Conservation (phyloP, 1,139 yeast genomes). For the Kurtzmaniella natalensis region DNA sequence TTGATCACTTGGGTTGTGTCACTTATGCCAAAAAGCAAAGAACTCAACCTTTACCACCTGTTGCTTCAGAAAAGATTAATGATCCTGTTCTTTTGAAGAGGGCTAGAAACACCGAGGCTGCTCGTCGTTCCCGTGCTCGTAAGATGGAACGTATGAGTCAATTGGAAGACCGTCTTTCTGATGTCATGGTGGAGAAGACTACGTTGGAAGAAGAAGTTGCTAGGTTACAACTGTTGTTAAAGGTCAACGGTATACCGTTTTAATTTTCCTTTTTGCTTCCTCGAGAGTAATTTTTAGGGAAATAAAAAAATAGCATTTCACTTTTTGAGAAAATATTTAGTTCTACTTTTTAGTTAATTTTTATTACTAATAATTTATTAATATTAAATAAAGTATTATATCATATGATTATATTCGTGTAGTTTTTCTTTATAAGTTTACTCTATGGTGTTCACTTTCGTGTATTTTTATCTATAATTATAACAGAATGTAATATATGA, state of each 20-base stretch:
- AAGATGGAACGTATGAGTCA: slow-evolving; percentile 85
- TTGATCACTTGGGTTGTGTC: slow-evolving; percentile 61
- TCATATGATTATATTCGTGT: no score
- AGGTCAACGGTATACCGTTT: slow-evolving; percentile 20
- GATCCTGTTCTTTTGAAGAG: slow-evolving; percentile 78
- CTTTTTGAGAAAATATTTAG: no score
- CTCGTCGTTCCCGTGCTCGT: slow-evolving; percentile 91
- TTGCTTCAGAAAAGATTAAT: slow-evolving; percentile 47
- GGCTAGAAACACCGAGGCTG: slow-evolving; percentile 96
- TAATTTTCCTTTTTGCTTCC: no score
- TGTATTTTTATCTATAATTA: no score
- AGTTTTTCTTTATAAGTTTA: no score
- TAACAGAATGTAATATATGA: no score
- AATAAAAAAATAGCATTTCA: no score
- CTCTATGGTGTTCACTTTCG: no score
- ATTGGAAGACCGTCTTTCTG: slow-evolving; percentile 73
- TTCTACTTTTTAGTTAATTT: no score
- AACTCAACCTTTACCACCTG: slow-evolving; percentile 60
- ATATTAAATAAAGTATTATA: no score
- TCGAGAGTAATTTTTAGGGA: no score
- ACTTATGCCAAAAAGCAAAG: slow-evolving; percentile 63
- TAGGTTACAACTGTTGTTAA: slow-evolving; percentile 49
- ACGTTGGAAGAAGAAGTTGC: slow-evolving; percentile 55
- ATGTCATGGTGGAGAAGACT: slow-evolving; percentile 50
- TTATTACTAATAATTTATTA: no score